phyloP scores from a whole-genome alignment of 176 grass and related monocot species.

The Lolium rigidum region DNA sequence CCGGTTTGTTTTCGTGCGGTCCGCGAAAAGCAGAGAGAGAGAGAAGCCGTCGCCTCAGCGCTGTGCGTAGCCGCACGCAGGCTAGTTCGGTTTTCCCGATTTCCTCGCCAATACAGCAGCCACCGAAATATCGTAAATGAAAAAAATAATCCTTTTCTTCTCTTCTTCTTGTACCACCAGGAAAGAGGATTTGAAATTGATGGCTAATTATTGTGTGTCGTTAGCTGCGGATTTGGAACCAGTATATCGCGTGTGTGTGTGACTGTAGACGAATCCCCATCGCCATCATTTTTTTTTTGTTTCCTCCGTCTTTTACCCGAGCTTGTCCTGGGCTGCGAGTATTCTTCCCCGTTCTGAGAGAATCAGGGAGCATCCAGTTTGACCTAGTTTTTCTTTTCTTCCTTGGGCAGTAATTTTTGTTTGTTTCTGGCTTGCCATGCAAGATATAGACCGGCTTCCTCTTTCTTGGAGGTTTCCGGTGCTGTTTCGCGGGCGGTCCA shows the following conservation, averaged over 20 bases:
- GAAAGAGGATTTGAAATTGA: background rate
- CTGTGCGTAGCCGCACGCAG: too few species aligned
- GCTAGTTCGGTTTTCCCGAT: background rate
- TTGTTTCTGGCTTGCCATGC: slow-evolving; percentile 21
- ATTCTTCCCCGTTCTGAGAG: too few species aligned
- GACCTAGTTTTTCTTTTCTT: too few species aligned
- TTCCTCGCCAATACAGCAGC: background rate
- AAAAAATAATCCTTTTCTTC: too few species aligned
- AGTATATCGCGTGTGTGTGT: background rate
- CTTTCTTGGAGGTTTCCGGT: background rate
- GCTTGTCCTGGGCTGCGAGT: background rate
- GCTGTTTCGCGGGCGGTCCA: background rate
- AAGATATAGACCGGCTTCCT: background rate
- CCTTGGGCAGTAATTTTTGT: background rate
- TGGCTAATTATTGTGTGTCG: slow-evolving; percentile 2
- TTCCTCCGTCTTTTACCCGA: background rate
- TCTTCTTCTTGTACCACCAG: background rate
- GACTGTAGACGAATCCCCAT: background rate
- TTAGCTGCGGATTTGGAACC: background rate
- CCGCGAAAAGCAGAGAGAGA: too few species aligned
- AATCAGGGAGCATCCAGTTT: too few species aligned
- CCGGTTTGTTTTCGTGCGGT: background rate
- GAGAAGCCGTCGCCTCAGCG: background rate
- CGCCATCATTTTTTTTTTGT: background rate
- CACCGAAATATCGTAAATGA: background rate